These are phyloP conservation scores for Sphenostylis stenocarpa DNA, from an alignment of 306 rosid genomes.

Conservation along the genomic window DNA sequence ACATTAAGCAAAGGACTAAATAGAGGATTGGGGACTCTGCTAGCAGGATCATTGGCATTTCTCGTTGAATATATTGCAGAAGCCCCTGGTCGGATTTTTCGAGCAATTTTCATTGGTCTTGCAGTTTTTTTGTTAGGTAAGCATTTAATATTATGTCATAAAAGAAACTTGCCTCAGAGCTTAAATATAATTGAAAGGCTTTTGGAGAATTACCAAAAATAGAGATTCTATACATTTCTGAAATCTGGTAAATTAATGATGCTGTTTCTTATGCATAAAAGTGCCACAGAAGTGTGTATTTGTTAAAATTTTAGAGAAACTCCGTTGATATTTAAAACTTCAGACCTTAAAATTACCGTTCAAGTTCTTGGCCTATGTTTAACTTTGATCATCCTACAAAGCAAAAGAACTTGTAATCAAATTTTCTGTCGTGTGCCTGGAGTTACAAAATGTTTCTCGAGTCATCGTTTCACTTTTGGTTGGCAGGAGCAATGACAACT, in stretches of 20 bases:
- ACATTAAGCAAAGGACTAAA: constrained; percentile 92
- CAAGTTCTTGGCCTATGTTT: neutral
- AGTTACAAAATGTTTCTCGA: neutral
- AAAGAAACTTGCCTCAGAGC: neutral
- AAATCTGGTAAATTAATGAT: neutral
- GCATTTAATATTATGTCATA: neutral
- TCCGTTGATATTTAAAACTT: neutral
- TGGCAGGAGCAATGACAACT: constrained; percentile 76
- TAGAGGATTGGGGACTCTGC: constrained; percentile 83
- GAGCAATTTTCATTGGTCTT: constrained; percentile 71
- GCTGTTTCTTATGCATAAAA: neutral
- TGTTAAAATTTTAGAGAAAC: constrained; percentile 1
- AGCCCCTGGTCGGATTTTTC: constrained; percentile 44
- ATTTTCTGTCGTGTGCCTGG: neutral
- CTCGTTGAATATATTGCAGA: constrained; percentile 60
- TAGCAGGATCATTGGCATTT: constrained; percentile 83
- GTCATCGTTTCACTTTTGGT: constrained; percentile 5
- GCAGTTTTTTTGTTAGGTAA: constrained; percentile 79
- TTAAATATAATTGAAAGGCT: neutral
- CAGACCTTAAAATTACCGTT: neutral
- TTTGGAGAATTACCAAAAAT: neutral
- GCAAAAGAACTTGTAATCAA: neutral
- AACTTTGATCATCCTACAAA: neutral
- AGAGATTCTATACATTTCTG: neutral
- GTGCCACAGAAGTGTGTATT: neutral